Evolutionary conservation across 805 yeast species (phyloP).

Genomic region (Starmerella floricola): DNA sequence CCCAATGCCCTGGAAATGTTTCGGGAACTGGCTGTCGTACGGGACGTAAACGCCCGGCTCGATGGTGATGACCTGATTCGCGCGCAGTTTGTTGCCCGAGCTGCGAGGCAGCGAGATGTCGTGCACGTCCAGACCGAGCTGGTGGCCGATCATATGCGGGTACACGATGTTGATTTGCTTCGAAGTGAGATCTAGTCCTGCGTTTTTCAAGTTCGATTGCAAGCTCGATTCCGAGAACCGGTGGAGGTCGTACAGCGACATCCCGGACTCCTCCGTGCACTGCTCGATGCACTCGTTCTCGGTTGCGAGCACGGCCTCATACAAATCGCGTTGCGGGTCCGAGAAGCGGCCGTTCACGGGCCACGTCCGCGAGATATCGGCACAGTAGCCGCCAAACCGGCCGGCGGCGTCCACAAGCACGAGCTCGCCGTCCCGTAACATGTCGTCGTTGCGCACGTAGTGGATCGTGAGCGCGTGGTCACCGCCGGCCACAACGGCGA

Average conservation of each 20-base stretch:
- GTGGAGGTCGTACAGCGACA: constrained; percentile 65
- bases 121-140: constrained; percentile 74
- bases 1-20: constrained; percentile 74
- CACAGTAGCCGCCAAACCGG: constrained; percentile 80
- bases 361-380: constrained; percentile 96
- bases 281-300: constrained; percentile 64
- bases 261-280: constrained; percentile 43
- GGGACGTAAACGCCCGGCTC: constrained; percentile 97
- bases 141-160: constrained; percentile 94
- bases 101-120: constrained; percentile 23
- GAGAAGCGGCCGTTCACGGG: constrained; percentile 69
- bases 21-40: constrained; percentile 54
- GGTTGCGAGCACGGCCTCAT: constrained; percentile 76
- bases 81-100: constrained; percentile 33
- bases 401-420: constrained; percentile 96
- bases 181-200: constrained; percentile 44
- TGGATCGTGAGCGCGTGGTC: constrained; percentile 81
- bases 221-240: constrained; percentile 48
- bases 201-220: constrained; percentile 52
- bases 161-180: constrained; percentile 39
- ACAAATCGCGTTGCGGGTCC: constrained; percentile 69
- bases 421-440: constrained; percentile 61
- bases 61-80: constrained; percentile 79
- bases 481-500: constrained; percentile 96
- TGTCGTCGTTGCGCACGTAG: constrained; percentile 83